Evolutionary conservation across 352 stramenopile genomes (phyloP).

Genomic region (Halophytophthora polymorphica): DNA sequence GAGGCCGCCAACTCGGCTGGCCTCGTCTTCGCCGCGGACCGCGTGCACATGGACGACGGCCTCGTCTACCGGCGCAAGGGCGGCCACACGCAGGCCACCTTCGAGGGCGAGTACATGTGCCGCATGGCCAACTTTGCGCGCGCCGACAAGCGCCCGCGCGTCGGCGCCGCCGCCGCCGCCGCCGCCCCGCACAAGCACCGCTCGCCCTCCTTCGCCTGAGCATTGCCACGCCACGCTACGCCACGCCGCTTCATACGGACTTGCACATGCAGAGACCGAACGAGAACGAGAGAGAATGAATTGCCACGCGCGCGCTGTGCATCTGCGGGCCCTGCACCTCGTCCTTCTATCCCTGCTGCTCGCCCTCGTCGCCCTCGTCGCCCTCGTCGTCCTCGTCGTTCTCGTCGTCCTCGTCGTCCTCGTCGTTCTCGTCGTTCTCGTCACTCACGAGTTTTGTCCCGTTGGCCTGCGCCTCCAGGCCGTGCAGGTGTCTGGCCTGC

Average conservation of each 20-base stretch:
- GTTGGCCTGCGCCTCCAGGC: not conserved
- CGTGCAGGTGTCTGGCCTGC: slow-evolving; percentile 13
- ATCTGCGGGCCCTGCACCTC: slow-evolving; percentile 9
- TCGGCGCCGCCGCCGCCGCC: slow-evolving; percentile 47
- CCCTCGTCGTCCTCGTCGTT: slow-evolving; percentile 14
- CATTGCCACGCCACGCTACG: not conserved
- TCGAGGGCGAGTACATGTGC: slow-evolving; percentile 84
- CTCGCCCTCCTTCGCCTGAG: slow-evolving; percentile 74
- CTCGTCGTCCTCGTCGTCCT: slow-evolving; percentile 27
- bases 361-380: slow-evolving; percentile 20
- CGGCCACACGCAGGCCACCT: slow-evolving; percentile 80
- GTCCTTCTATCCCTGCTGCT: slow-evolving; percentile 11
- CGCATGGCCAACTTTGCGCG: slow-evolving; percentile 79
- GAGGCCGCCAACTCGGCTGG: slow-evolving; percentile 50
- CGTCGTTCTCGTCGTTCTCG: slow-evolving; percentile 27
- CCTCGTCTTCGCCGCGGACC: slow-evolving; percentile 72
- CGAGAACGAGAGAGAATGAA: too few relatives aligned
- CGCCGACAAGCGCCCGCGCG: slow-evolving; percentile 28
- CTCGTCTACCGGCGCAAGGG: slow-evolving; percentile 80
- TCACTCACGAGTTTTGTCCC: slow-evolving; percentile 9
- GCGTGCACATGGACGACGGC: slow-evolving; percentile 70
- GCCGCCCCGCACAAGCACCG: slow-evolving; percentile 61
- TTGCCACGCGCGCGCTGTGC: too few relatives aligned
- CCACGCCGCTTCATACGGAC: too few relatives aligned
- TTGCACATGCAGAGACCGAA: too few relatives aligned